Evolutionary conservation across 345 rosid species (phyloP).

Genomic region (Lenwebbia sp.): DNA sequence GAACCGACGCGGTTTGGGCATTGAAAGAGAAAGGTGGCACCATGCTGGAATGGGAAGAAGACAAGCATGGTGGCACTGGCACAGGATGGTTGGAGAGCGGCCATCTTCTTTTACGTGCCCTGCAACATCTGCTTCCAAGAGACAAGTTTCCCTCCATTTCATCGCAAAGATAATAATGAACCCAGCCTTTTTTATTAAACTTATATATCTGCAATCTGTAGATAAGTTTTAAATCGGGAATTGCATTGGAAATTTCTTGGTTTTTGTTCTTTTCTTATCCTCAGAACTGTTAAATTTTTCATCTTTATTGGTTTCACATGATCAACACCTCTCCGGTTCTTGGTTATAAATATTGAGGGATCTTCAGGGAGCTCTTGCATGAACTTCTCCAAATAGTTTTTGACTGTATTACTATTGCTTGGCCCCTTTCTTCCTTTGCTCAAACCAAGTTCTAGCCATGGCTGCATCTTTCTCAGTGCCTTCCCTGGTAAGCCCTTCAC

Average conservation of each 20-base stretch:
- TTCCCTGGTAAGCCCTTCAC: slow-evolving; percentile 52
- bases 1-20: not conserved
- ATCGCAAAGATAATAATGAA: not conserved
- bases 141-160: slow-evolving; percentile 15
- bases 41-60: not conserved
- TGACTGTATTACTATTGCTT: not conserved
- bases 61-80: slow-evolving; percentile 8
- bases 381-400: slow-evolving; percentile 19
- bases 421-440: not conserved
- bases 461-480: slow-evolving; percentile 88
- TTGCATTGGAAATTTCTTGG: slow-evolving; percentile 6
- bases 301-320: not conserved
- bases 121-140: slow-evolving; percentile 11
- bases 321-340: not conserved
- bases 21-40: not conserved
- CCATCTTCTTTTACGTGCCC: slow-evolving; percentile 24
- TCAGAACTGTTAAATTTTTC: not conserved
- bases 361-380: slow-evolving; percentile 5
- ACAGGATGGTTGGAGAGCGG: not conserved
- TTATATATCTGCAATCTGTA: not conserved
- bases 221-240: not conserved
- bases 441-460: slow-evolving; percentile 44
- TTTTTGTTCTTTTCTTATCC: slow-evolving; percentile 1
- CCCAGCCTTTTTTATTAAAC: not conserved
- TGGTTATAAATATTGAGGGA: slow-evolving; percentile 29